Conservation (phyloP, 2,329 filamentous ascomycete genomes). For the Fusarium pseudocircinatum region DNA sequence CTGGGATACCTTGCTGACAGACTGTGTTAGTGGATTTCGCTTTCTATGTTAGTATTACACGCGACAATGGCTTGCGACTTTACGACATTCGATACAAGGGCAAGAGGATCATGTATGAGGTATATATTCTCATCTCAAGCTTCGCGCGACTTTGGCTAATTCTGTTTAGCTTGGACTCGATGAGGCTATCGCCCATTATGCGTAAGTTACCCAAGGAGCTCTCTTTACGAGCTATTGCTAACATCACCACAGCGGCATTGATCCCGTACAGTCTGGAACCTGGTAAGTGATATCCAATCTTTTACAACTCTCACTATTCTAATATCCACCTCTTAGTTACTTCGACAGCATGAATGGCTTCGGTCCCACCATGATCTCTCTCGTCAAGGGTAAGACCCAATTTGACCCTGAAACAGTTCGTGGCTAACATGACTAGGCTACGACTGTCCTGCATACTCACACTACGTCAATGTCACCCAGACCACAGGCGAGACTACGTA, state of each 20-base stretch:
- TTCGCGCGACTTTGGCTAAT: fast-evolving
- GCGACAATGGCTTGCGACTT: not conserved
- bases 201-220: not conserved
- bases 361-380: not conserved
- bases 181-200: slow-evolving; percentile 2
- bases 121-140: fast-evolving
- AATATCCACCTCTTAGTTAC: not conserved
- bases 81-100: not conserved
- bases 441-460: not conserved
- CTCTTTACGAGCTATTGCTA: fast-evolving
- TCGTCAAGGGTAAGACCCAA: not conserved
- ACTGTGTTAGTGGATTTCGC: not conserved
- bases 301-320: fast-evolving
- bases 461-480: not conserved
- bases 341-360: slow-evolving; percentile 6
- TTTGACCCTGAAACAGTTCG: fast-evolving
- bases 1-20: not conserved
- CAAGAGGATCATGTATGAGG: slow-evolving; percentile 1
- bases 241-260: not conserved
- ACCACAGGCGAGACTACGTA: not conserved
- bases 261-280: not conserved
- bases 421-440: not conserved
- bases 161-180: not conserved
- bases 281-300: not conserved
- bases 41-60: not conserved